Evolutionary conservation across 257 asterid species (phyloP).

Genomic region (Linderniella brevidens): DNA sequence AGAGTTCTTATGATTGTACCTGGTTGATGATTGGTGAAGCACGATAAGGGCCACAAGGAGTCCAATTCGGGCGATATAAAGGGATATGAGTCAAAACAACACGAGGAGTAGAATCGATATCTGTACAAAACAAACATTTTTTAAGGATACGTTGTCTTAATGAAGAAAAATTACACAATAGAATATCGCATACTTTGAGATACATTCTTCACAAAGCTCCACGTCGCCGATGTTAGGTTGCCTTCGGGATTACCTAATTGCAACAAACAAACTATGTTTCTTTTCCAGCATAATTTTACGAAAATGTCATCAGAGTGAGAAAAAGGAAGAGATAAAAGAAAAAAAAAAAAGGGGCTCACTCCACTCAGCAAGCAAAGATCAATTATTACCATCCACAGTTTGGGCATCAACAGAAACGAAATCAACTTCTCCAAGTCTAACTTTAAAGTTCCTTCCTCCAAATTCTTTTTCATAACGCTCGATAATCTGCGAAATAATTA

Average conservation of each 20-base stretch:
- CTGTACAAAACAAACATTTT: conserved; percentile 22
- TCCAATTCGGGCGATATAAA: conserved; percentile 59
- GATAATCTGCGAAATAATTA: conserved; percentile 28
- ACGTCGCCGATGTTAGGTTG: too few relatives aligned
- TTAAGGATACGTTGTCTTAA: conserved; percentile 7
- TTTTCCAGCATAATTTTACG: too few relatives aligned
- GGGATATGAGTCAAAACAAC: conserved; percentile 90
- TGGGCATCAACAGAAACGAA: conserved; percentile 75
- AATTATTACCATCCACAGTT: conserved; percentile 64
- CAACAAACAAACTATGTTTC: neutral
- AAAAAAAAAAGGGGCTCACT: neutral
- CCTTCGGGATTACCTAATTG: too few relatives aligned
- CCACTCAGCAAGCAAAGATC: conserved; percentile 1
- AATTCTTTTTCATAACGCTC: conserved; percentile 63
- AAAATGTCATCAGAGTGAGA: too few relatives aligned
- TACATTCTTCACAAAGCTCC: too few relatives aligned
- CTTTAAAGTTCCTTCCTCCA: conserved; percentile 60
- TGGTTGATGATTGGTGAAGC: conserved; percentile 70
- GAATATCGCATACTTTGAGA: too few relatives aligned
- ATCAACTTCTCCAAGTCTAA: conserved; percentile 60
- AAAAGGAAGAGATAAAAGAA: too few relatives aligned
- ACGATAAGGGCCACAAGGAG: conserved; percentile 76
- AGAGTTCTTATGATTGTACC: conserved; percentile 20
- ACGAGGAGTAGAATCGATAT: conserved; percentile 31
- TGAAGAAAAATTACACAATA: conserved; percentile 2